These are phyloP conservation scores for Aspergillus unguis DNA, from an alignment of 2,329 filamentous ascomycete genomes.

Conservation along the genomic window DNA sequence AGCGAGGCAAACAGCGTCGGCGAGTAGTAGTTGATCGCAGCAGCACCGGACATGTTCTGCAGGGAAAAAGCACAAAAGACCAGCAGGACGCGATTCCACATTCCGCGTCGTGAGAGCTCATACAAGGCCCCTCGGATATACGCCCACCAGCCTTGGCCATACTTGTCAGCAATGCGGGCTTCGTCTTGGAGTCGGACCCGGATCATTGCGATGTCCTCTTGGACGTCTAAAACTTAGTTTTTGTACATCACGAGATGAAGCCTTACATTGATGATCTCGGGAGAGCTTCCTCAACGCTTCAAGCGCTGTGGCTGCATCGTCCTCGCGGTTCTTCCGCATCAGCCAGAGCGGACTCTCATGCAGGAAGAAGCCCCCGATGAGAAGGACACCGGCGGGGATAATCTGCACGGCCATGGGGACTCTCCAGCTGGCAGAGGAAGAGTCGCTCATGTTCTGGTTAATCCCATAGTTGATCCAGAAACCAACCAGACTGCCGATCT, in stretches of 20 bases:
- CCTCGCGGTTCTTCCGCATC: constrained; percentile 12
- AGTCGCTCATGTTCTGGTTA: constrained; percentile 24
- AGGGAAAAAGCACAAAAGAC: constrained; percentile 38
- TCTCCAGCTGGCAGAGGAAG: constrained; percentile 14
- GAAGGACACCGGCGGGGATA: constrained; percentile 31
- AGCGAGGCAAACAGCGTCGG: constrained; percentile 20
- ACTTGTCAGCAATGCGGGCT: constrained; percentile 13
- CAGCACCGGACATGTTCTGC: constrained; percentile 16
- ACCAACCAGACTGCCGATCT: constrained; percentile 32
- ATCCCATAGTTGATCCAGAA: constrained; percentile 39
- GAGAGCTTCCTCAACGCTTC: constrained; percentile 13
- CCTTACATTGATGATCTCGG: constrained; percentile 13
- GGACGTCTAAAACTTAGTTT: constrained; percentile 3
- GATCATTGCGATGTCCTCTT: constrained; percentile 15
- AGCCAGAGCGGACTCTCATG: constrained; percentile 34
- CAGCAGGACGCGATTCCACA: constrained; percentile 40
- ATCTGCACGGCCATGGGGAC: constrained; percentile 22
- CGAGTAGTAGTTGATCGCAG: constrained; percentile 21
- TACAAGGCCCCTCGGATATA: constrained; percentile 23
- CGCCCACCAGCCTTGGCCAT: constrained; percentile 22
- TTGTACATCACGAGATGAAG: neutral
- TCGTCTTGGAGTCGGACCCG: constrained; percentile 11
- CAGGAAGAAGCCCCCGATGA: constrained; percentile 27
- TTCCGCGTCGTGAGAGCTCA: constrained; percentile 26
- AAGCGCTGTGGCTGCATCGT: constrained; percentile 10